Conservation (phyloP, 2,329 filamentous ascomycete genomes). For the Huntiella bhutanensis region DNA sequence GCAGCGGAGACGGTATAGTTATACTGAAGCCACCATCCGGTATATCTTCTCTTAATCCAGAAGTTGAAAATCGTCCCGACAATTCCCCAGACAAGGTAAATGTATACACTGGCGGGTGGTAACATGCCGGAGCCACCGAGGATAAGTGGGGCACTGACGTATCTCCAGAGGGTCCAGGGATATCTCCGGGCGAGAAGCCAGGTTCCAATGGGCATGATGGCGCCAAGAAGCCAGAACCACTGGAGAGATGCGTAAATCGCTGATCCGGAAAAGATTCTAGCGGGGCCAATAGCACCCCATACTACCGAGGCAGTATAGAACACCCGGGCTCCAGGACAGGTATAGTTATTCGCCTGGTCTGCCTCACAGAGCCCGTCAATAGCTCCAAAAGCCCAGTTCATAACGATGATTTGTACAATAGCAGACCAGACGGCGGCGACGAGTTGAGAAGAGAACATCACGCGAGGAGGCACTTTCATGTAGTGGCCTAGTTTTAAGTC, state of each 20-base stretch:
- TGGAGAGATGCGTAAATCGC: constrained; percentile 45
- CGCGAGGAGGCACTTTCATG: constrained; percentile 44
- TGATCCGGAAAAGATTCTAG: constrained; percentile 45
- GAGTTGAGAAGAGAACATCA: constrained; percentile 41
- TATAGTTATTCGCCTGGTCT: constrained; percentile 36
- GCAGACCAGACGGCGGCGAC: constrained; percentile 41
- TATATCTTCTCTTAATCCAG: constrained; percentile 43
- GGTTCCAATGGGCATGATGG: constrained; percentile 40
- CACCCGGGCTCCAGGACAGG: constrained; percentile 33
- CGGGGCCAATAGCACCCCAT: constrained; percentile 55
- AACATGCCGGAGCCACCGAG: constrained; percentile 45
- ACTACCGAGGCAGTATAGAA: constrained; percentile 53
- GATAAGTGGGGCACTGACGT: constrained; percentile 48
- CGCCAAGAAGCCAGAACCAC: constrained; percentile 55
- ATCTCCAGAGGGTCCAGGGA: constrained; percentile 42
- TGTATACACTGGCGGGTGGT: constrained; percentile 51
- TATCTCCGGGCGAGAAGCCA: constrained; percentile 43
- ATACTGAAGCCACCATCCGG: constrained; percentile 60
- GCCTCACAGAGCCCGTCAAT: constrained; percentile 43
- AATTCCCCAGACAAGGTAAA: constrained; percentile 51
- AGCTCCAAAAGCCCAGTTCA: constrained; percentile 44
- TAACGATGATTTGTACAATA: constrained; percentile 42
- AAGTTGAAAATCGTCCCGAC: constrained; percentile 52
- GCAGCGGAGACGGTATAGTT: constrained; percentile 59
- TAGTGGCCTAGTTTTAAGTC: constrained; percentile 52